Evolutionary conservation across 1,284 basidiomycete species (phyloP).

Genomic region (Golubevia sp.): DNA sequence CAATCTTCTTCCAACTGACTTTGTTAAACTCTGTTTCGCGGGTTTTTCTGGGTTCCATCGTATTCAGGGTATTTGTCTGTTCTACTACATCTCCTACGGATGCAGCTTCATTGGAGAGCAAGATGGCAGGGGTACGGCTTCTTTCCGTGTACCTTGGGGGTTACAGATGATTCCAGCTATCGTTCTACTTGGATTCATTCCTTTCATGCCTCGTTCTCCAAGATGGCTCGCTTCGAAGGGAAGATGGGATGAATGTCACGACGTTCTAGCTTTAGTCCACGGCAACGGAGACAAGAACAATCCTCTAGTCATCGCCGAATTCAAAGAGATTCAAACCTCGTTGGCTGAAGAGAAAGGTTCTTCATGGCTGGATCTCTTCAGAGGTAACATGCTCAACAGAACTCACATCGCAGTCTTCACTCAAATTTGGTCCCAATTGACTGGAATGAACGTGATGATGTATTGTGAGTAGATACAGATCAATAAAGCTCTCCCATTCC

Average conservation of each 20-base stretch:
- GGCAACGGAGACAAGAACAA: conserved; percentile 17
- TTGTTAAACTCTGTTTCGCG: not conserved
- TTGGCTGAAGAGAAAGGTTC: conserved; percentile 17
- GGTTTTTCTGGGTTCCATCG: not conserved
- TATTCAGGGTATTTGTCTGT: not conserved
- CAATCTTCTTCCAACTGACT: too few species aligned
- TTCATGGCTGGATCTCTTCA: conserved; percentile 23
- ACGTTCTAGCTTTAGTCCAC: conserved; percentile 23
- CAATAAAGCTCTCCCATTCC: too few species aligned
- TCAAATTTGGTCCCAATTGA: conserved; percentile 13
- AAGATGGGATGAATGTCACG: conserved; percentile 16
- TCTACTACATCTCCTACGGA: conserved; percentile 7
- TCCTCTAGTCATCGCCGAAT: conserved; percentile 17
- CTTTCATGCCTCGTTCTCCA: conserved; percentile 19
- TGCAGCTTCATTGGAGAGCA: conserved; percentile 11
- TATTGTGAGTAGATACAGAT: conserved; percentile 8
- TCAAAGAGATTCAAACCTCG: conserved; percentile 16
- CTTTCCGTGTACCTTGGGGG: conserved; percentile 6
- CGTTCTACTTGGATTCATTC: not conserved
- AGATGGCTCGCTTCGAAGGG: conserved; percentile 25
- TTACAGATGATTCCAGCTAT: conserved; percentile 6
- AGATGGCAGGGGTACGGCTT: conserved; percentile 9
- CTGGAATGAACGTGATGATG: conserved; percentile 24
- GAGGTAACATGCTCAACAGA: not conserved
- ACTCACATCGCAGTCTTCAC: conserved; percentile 6